Percentiles rank a stretch among this genome's conserved stretches.
phyloP scores from a whole-genome alignment of 2,329 filamentous ascomycete genomes.

The Colletotrichum incanum region DNA sequence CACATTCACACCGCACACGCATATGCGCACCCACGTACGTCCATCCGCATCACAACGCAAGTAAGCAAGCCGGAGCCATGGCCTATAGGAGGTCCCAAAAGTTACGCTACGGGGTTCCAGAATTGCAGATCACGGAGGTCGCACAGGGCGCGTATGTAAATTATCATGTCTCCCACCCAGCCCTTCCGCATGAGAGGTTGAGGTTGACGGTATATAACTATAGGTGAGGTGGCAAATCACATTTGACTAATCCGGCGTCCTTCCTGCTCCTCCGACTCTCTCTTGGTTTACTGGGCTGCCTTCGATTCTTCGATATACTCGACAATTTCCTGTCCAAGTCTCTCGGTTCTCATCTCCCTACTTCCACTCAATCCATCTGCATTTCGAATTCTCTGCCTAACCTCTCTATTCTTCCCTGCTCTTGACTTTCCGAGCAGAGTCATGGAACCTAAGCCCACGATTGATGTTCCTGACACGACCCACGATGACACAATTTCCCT shows the following conservation, averaged over 20 bases:
- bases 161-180: background rate
- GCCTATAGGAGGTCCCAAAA: background rate
- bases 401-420: background rate
- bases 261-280: background rate
- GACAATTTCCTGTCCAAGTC: background rate
- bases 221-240: constrained; percentile 27
- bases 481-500: constrained; percentile 41
- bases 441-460: constrained; percentile 31
- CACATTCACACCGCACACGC: background rate
- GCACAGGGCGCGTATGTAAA: background rate
- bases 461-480: constrained; percentile 26
- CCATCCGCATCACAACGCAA: background rate
- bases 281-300: background rate
- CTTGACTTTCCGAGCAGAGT: no score
- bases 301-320: constrained; percentile 15
- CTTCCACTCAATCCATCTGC: background rate
- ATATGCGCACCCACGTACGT: background rate
- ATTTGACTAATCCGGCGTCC: background rate
- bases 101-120: constrained; percentile 6
- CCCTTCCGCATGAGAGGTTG: background rate
- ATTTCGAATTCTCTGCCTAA: background rate
- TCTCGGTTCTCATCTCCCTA: background rate
- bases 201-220: constrained; percentile 35
- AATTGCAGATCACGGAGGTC: constrained; percentile 18
- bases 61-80: background rate